These are phyloP conservation scores for Collybia mongolica DNA, from an alignment of 768 basidiomycete genomes.

Conservation along the genomic window DNA sequence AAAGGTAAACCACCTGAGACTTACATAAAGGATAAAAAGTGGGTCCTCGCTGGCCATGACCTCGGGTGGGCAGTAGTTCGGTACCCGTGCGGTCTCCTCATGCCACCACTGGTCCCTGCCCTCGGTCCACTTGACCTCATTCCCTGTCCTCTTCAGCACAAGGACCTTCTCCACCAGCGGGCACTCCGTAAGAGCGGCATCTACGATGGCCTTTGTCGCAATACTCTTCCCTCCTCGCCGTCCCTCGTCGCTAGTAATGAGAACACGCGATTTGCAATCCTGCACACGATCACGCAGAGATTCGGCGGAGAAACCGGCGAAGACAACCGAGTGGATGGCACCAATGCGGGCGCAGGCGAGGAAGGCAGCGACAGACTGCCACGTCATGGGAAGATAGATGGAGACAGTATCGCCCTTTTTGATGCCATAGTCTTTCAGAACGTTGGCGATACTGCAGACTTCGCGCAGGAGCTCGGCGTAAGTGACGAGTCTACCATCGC, in stretches of 20 bases:
- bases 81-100: conserved; percentile 82
- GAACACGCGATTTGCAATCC: conserved; percentile 86
- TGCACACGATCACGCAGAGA: conserved; percentile 88
- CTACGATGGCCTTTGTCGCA: conserved; percentile 92
- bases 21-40: conserved; percentile 96
- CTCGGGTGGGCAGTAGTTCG: conserved; percentile 86
- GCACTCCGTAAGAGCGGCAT: conserved; percentile 83
- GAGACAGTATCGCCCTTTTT: conserved; percentile 95
- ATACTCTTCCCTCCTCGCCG: conserved; percentile 92
- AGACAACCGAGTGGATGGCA: conserved; percentile 95
- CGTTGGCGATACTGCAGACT: conserved; percentile 87
- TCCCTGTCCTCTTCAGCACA: conserved; percentile 87
- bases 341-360: conserved; percentile 97
- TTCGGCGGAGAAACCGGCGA: conserved; percentile 96
- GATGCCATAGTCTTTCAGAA: conserved; percentile 84
- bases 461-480: conserved; percentile 88
- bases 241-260: conserved; percentile 96
- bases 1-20: conserved; percentile 24
- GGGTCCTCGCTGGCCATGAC: conserved; percentile 93
- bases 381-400: conserved; percentile 92
- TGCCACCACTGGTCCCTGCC: conserved; percentile 97
- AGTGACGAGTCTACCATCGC: conserved; percentile 69
- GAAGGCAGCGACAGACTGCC: conserved; percentile 96
- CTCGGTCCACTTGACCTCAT: conserved; percentile 72
- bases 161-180: conserved; percentile 88